A percentile compares a stretch with the other conserved stretches of the same genome.
These are phyloP conservation scores for Penicillium freii DNA, from an alignment of 2,329 filamentous ascomycete species.

Conservation along the genomic window DNA sequence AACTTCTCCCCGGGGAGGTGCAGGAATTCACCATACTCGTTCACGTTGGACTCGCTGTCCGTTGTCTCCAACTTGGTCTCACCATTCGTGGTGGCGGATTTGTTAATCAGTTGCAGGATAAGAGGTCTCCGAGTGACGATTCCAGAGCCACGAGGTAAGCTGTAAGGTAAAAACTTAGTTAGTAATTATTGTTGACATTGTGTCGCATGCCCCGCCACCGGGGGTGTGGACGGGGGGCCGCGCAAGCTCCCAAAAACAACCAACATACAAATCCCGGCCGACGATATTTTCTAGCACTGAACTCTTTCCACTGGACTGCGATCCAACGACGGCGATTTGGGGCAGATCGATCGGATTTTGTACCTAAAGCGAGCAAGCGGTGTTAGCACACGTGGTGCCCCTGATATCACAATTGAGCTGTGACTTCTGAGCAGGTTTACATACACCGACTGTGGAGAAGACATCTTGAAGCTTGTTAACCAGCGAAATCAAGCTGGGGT, in stretches of 20 bases:
- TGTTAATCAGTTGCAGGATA: conserved; percentile 97
- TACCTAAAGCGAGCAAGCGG: conserved; percentile 55
- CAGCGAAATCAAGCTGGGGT: conserved; percentile 69
- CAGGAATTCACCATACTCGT: conserved; percentile 99
- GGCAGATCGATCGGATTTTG: conserved; percentile 99
- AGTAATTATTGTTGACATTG: conserved; percentile 27
- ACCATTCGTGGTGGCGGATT: conserved; percentile 68
- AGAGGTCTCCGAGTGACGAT: conserved; percentile 96
- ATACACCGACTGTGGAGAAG: conserved; percentile 88
- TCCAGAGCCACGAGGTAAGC: conserved; percentile 92
- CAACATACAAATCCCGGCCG: conserved; percentile 90
- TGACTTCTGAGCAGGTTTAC: conserved; percentile 33
- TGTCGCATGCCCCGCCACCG: conserved; percentile 18
- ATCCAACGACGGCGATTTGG: conserved; percentile 96
- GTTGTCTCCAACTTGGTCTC: conserved; percentile 63
- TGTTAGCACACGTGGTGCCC: conserved; percentile 25
- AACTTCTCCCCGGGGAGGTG: conserved; percentile 98
- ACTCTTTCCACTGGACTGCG: conserved; percentile 98
- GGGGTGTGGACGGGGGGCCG: background rate
- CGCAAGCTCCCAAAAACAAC: background rate
- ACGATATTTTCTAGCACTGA: conserved; percentile 99
- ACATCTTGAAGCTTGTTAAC: conserved; percentile 99
- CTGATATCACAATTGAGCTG: conserved; percentile 5
- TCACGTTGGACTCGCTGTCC: conserved; percentile 84
- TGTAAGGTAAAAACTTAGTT: conserved; percentile 43